Conservation (phyloP, 108 stramenopile species). For the Chaetoceros tenuissimus region DNA sequence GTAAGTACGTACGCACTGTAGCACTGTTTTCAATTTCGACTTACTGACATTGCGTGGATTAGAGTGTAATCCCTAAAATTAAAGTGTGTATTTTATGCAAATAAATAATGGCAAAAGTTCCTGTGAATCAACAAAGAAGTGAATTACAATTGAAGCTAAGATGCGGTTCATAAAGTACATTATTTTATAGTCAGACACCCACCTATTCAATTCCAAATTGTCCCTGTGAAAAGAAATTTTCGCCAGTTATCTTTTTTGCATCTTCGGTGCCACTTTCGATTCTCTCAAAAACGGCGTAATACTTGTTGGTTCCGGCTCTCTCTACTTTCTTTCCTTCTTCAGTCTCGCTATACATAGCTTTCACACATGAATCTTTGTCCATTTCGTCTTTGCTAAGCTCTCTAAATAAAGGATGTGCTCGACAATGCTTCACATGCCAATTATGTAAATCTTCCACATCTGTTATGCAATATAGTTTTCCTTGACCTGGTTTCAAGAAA, state of each 20-base stretch:
- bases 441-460: slow-evolving; percentile 94
- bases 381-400: slow-evolving; percentile 46
- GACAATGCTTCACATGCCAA: slow-evolving; percentile 88
- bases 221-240: slow-evolving; percentile 4
- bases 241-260: neutral
- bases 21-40: too few relatives aligned
- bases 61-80: too few relatives aligned
- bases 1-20: too few relatives aligned
- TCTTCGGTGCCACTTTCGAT: slow-evolving; percentile 15
- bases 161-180: too few relatives aligned
- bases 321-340: slow-evolving; percentile 97
- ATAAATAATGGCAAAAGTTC: too few relatives aligned
- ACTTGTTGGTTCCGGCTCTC: slow-evolving; percentile 58
- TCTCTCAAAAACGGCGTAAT: slow-evolving; percentile 69
- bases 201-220: too few relatives aligned
- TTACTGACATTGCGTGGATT: too few relatives aligned
- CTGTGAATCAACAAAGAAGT: too few relatives aligned
- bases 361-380: slow-evolving; percentile 80
- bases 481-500: slow-evolving; percentile 54
- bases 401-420: slow-evolving; percentile 78
- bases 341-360: slow-evolving; percentile 81
- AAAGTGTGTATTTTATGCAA: too few relatives aligned
- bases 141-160: too few relatives aligned
- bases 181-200: too few relatives aligned
- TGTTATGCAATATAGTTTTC: slow-evolving; percentile 88